Evolutionary conservation across 106 monocot genomes (phyloP).

Genomic region (Iris macrosiphon): DNA sequence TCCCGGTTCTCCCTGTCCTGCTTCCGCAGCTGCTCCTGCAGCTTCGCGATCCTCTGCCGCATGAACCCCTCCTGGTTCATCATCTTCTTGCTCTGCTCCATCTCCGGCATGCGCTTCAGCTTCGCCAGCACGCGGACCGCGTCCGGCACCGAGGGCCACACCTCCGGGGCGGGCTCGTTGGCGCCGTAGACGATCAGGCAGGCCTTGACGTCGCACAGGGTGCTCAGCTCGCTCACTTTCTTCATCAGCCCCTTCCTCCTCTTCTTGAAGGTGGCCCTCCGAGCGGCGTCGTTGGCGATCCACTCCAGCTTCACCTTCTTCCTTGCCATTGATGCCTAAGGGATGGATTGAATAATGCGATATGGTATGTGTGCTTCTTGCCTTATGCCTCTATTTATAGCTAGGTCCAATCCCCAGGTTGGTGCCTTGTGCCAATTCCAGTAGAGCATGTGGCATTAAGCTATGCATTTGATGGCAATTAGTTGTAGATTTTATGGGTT

Average conservation of each 20-base stretch:
- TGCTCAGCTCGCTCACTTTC: slow-evolving; percentile 37
- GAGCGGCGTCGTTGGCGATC: slow-evolving; percentile 22
- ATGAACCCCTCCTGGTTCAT: slow-evolving; percentile 41
- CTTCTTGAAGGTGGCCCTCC: slow-evolving; percentile 40
- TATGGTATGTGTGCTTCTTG: no score
- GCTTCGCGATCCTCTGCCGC: slow-evolving; percentile 17
- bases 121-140: slow-evolving; percentile 10
- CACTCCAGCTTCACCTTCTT: slow-evolving; percentile 45
- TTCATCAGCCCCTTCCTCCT: slow-evolving; percentile 33
- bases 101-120: slow-evolving; percentile 33
- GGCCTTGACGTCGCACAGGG: slow-evolving; percentile 27
- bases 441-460: no score
- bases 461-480: no score
- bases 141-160: slow-evolving; percentile 24
- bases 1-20: slow-evolving; percentile 27
- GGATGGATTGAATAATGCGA: no score
- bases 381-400: no score
- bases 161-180: slow-evolving; percentile 23
- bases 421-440: no score
- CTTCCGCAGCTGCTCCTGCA: slow-evolving; percentile 20
- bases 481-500: no score
- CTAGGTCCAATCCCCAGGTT: no score
- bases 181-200: slow-evolving; percentile 28
- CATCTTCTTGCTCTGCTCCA: slow-evolving; percentile 43
- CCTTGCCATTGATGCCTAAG: slow-evolving; percentile 37